A percentile compares a stretch with the other conserved stretches of the same genome.
These are phyloP conservation scores for Penicillium fuscoglaucum DNA, from an alignment of 2,329 filamentous ascomycete genomes.

Conservation along the genomic window DNA sequence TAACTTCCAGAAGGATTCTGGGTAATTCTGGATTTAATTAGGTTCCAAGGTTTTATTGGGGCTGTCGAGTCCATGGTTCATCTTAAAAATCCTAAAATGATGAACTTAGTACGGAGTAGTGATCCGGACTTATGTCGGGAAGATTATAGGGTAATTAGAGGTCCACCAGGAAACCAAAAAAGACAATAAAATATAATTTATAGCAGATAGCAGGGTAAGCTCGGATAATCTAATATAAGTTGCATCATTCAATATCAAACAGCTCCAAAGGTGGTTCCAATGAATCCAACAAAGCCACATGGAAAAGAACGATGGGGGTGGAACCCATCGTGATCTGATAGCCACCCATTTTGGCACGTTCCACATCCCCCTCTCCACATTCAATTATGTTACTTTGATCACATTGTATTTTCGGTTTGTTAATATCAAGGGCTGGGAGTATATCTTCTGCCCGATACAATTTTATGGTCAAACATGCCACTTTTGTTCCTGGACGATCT, in stretches of 20 bases:
- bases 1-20: slow-evolving; percentile 18
- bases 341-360: slow-evolving; percentile 30
- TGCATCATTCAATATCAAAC: neutral
- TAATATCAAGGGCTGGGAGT: slow-evolving; percentile 1
- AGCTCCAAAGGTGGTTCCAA: neutral
- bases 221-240: neutral
- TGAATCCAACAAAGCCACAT: slow-evolving; percentile 21
- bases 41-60: neutral
- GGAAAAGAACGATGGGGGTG: slow-evolving; percentile 16
- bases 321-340: slow-evolving; percentile 19
- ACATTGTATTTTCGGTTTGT: slow-evolving; percentile 11
- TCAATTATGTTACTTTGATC: slow-evolving; percentile 14
- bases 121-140: neutral
- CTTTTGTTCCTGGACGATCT: slow-evolving; percentile 10
- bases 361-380: slow-evolving; percentile 3
- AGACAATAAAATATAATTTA: neutral
- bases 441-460: neutral
- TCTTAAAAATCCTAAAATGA: neutral
- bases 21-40: neutral
- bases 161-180: neutral
- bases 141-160: neutral
- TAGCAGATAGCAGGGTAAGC: too few species aligned
- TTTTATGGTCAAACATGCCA: slow-evolving; percentile 5
- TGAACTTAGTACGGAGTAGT: neutral
- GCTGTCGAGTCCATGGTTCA: slow-evolving; percentile 9